A percentile compares a stretch with the other conserved stretches of the same genome.
phyloP scores from a whole-genome alignment of 371 early-diverging fungal genomes.

The Mortierella sp. region DNA sequence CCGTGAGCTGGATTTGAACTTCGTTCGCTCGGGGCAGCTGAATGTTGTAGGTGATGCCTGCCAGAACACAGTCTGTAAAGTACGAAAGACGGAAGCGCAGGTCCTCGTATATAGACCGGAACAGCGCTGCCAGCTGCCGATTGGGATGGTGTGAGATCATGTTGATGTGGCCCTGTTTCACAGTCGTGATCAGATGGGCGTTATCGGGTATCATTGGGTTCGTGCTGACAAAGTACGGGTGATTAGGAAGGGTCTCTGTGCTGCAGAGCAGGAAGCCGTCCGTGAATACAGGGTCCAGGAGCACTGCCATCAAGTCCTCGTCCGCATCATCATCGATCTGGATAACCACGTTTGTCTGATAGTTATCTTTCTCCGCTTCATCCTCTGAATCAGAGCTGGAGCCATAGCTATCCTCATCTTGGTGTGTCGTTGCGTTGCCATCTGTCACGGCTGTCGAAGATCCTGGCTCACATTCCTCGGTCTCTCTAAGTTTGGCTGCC shows the following conservation, averaged over 20 bases:
- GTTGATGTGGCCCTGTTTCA: slow-evolving; percentile 68
- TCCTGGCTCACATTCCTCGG: too few species aligned
- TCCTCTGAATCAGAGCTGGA: slow-evolving; percentile 55
- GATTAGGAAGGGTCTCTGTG: slow-evolving; percentile 54
- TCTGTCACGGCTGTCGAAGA: slow-evolving; percentile 49
- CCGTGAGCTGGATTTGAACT: slow-evolving; percentile 71
- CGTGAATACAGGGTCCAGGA: slow-evolving; percentile 60
- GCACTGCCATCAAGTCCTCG: slow-evolving; percentile 74
- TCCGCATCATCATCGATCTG: slow-evolving; percentile 85
- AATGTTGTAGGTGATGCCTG: slow-evolving; percentile 69
- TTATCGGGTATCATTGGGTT: slow-evolving; percentile 55
- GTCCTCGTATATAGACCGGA: slow-evolving; percentile 71
- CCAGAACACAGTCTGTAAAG: slow-evolving; percentile 64
- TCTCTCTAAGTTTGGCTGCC: slow-evolving; percentile 56
- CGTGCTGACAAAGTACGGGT: slow-evolving; percentile 52
- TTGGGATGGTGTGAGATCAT: slow-evolving; percentile 72
- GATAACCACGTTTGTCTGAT: slow-evolving; percentile 64
- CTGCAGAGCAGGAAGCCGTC: slow-evolving; percentile 59
- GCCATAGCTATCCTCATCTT: slow-evolving; percentile 49
- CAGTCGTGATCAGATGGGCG: slow-evolving; percentile 61
- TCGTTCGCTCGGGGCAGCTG: slow-evolving; percentile 65
- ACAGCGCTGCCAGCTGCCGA: slow-evolving; percentile 69
- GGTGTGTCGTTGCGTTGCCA: slow-evolving; percentile 15
- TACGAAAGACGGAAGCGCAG: slow-evolving; percentile 63
- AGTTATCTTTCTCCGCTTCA: slow-evolving; percentile 52